phyloP scores from a whole-genome alignment of 1,284 basidiomycete genomes.

The Schizophyllum commune region DNA sequence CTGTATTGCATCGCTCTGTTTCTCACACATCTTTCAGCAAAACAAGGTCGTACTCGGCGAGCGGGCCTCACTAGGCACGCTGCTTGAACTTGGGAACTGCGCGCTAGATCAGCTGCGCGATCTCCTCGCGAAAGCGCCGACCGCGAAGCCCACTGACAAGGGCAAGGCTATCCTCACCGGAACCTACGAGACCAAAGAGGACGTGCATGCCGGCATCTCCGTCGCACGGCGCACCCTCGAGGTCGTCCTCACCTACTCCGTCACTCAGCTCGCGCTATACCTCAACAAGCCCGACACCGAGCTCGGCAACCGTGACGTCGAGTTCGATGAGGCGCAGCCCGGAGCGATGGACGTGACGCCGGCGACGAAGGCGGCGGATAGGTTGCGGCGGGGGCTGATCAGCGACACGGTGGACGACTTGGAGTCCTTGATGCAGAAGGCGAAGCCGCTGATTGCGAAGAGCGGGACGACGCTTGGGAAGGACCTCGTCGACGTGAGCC shows the following conservation, averaged over 20 bases:
- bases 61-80: constrained; percentile 70
- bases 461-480: constrained; percentile 23
- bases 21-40: constrained; percentile 40
- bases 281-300: constrained; percentile 55
- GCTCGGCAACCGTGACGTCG: constrained; percentile 23
- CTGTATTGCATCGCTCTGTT: no score
- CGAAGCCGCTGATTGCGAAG: constrained; percentile 53
- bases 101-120: constrained; percentile 62
- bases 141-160: constrained; percentile 37
- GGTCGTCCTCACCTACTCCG: constrained; percentile 62
- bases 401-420: constrained; percentile 74
- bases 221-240: constrained; percentile 61
- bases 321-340: constrained; percentile 28
- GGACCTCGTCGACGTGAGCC: neutral
- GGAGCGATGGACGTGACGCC: constrained; percentile 24
- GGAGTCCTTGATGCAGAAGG: constrained; percentile 54
- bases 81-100: constrained; percentile 68
- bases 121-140: constrained; percentile 47
- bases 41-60: constrained; percentile 75
- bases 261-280: constrained; percentile 74
- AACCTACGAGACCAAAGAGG: constrained; percentile 37
- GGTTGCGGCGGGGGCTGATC: constrained; percentile 63
- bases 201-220: constrained; percentile 46
- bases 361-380: constrained; percentile 50
- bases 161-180: constrained; percentile 18